Conservation (phyloP, 148 eudicot species). For the Pouteria glomerata region DNA sequence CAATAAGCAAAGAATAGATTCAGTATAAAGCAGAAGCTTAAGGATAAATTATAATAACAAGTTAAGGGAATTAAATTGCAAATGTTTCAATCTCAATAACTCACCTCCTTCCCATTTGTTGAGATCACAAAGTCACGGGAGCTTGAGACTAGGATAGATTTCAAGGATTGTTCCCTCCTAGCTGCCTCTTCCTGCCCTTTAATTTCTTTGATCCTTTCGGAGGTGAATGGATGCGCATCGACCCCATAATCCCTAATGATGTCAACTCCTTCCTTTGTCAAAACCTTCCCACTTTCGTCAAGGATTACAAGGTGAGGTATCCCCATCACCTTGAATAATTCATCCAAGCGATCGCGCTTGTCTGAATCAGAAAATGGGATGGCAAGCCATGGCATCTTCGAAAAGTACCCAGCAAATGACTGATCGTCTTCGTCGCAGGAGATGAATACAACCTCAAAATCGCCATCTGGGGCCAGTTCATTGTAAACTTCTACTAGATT, state of each 20-base stretch:
- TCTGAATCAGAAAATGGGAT: slow-evolving; percentile 20
- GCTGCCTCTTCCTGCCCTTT: slow-evolving; percentile 34
- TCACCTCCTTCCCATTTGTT: slow-evolving; percentile 35
- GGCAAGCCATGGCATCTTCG: slow-evolving; percentile 28
- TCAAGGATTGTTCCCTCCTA: slow-evolving; percentile 33
- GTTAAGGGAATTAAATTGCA: neutral
- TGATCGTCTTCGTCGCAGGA: slow-evolving; percentile 15
- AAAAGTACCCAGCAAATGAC: slow-evolving; percentile 15
- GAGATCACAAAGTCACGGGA: slow-evolving; percentile 44
- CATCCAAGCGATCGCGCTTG: slow-evolving; percentile 11
- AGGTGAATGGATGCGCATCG: slow-evolving; percentile 17
- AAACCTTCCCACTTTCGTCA: slow-evolving; percentile 18
- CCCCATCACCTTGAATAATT: slow-evolving; percentile 15
- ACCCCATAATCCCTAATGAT: slow-evolving; percentile 14
- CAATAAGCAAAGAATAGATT: neutral
- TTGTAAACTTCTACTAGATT: slow-evolving; percentile 17
- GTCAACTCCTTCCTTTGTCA: slow-evolving; percentile 11
- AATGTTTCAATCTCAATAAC: neutral
- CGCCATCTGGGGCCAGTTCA: slow-evolving; percentile 12
- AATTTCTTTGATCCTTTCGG: slow-evolving; percentile 23
- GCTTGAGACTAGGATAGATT: slow-evolving; percentile 29
- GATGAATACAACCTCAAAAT: slow-evolving; percentile 18
- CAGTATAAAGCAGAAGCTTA: neutral
- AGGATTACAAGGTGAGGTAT: slow-evolving; percentile 19
- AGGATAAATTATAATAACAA: neutral